Conservation (phyloP, 805 yeast species). For the Suhomyces vadensis region DNA sequence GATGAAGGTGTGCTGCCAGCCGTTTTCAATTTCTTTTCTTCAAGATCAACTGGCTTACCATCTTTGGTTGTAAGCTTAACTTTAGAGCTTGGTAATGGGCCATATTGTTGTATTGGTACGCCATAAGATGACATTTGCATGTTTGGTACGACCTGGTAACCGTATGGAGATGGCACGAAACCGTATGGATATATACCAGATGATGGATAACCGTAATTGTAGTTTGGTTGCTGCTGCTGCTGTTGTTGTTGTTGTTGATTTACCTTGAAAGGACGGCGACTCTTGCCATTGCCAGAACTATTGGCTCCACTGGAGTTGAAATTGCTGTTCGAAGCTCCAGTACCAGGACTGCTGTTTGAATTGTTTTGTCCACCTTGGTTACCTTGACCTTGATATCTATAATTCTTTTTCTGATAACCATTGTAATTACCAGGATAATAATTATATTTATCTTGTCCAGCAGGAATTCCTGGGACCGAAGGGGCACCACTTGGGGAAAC, state of each 20-base stretch:
- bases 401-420: slow-evolving; percentile 17
- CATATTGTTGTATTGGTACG: slow-evolving; percentile 11
- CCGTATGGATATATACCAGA: slow-evolving; percentile 29
- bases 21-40: slow-evolving; percentile 37
- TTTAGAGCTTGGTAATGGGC: slow-evolving; percentile 20
- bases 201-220: slow-evolving; percentile 24
- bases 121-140: slow-evolving; percentile 11
- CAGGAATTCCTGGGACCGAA: neutral
- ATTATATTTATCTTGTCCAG: slow-evolving; percentile 7
- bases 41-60: slow-evolving; percentile 44
- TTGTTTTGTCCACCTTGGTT: slow-evolving; percentile 3
- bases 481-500: no score
- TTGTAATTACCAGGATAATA: slow-evolving; percentile 11
- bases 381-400: slow-evolving; percentile 4
- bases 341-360: neutral
- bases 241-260: no score
- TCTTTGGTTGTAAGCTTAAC: slow-evolving; percentile 44
- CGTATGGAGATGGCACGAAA: slow-evolving; percentile 28
- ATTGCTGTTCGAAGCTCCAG: neutral
- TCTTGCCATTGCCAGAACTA: slow-evolving; percentile 9
- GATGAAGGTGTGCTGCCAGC: slow-evolving; percentile 30
- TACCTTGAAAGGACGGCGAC: slow-evolving; percentile 13
- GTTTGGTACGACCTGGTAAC: slow-evolving; percentile 21
- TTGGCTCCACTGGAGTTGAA: slow-evolving; percentile 5
- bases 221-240: no score